A percentile compares a stretch with the other conserved stretches of the same genome.
These are phyloP conservation scores for Salvia miltiorrhiza DNA, from an alignment of 257 asterid species.

Conservation along the genomic window DNA sequence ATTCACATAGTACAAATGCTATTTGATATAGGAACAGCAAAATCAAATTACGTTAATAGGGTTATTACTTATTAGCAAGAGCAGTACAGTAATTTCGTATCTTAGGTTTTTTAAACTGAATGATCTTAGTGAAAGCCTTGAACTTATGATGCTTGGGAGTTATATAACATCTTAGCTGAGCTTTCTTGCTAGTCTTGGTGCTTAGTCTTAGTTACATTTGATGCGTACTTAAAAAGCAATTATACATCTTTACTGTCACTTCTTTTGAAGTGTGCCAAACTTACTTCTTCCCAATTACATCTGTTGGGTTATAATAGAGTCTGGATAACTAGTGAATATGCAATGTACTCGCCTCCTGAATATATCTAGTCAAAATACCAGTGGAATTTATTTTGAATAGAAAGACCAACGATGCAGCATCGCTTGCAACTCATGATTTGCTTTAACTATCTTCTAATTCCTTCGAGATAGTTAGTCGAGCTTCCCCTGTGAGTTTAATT, in stretches of 20 bases:
- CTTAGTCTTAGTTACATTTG: background rate
- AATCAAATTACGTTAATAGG: background rate
- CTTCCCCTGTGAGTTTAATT: background rate
- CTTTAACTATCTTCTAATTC: background rate
- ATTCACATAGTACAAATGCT: slow-evolving; percentile 5
- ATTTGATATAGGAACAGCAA: background rate
- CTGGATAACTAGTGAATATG: background rate
- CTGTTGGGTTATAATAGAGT: background rate
- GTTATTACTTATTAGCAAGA: background rate
- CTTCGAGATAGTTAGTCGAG: too few relatives aligned
- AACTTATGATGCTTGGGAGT: background rate
- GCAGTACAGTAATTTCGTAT: background rate
- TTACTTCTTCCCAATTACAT: background rate
- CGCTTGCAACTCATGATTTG: background rate
- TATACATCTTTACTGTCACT: background rate
- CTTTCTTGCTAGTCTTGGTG: background rate
- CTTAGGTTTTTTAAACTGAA: background rate
- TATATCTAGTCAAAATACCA: background rate
- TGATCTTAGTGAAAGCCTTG: background rate
- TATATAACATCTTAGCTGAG: background rate
- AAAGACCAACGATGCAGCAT: background rate
- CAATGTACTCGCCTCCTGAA: background rate
- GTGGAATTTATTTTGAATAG: background rate
- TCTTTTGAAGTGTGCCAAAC: background rate
- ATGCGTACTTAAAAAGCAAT: background rate